Evolutionary conservation across 2,329 filamentous ascomycete species (phyloP), one percentile per base, ranked within the genome.

Genomic region (Lachnellula occidentalis): DNA sequence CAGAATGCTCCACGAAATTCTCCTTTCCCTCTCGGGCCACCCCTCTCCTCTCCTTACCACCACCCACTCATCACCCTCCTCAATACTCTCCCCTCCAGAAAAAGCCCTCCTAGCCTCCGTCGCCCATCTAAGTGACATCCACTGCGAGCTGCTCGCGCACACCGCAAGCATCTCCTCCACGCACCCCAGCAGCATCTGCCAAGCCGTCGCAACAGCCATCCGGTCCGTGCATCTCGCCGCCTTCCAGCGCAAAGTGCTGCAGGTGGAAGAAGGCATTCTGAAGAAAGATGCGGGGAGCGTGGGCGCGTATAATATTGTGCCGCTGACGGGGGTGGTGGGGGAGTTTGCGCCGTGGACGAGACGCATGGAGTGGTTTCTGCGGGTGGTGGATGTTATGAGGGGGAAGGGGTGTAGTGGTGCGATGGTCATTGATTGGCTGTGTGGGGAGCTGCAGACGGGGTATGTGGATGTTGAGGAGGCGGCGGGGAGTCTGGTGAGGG

Each of bases 1-100:
- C 52, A 62, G 39, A 56, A 99, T 99, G 94, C 88, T 99, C 72
- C 94, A 97, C 82, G 94, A 99, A 79, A 90, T 99, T 76, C 85
- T 97, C 73, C 86, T 99, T 73, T 92, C 92, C 71, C 85, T 97
- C 73, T 95, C 92, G 66, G 92, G 94, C 63, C 90, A 97, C 74
- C 87, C 89, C 61, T 96, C 92, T 61, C 87, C 91, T 63, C 82
- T 97, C 69, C 88, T 96, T 75, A 80, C 81, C 70, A 67, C 72
- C 65, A 71, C 76, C 64, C 76, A 74, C 61, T 69, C 74, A 67
- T 72, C 73, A 64, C 69, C 76, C 51, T 66, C 73, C 66, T 70
- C 75, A 64, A 69, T 79, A 67, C 71, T 86, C 67, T 89, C 91
- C 45, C 87, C 90, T 39, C 85, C 91, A 50, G 92, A 96, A 72